A percentile compares a stretch with the other conserved stretches of the same genome.
phyloP scores from a whole-genome alignment of 1,139 yeast species.

The Debaryomycetaceae sp. region DNA sequence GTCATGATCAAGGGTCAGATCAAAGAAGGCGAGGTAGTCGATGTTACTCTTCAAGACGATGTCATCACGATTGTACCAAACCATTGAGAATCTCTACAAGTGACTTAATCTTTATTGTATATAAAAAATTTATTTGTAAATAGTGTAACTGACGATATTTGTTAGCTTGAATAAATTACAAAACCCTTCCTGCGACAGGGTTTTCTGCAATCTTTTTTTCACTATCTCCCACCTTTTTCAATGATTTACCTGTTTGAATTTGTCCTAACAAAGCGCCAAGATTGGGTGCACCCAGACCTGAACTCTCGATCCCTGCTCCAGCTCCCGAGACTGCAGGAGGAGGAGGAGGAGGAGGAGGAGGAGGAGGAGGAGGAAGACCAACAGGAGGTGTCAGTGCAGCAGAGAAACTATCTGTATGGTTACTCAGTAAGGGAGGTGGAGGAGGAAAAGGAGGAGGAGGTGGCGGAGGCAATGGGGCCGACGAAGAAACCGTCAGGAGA shows the following conservation, averaged over 20 bases:
- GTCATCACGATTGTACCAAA: conserved; percentile 44
- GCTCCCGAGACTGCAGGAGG: conserved; percentile 19
- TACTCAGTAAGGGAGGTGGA: conserved; percentile 7
- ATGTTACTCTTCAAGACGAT: conserved; percentile 24
- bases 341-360: conserved; percentile 24
- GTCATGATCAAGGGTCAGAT: conserved; percentile 76
- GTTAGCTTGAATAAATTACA: conserved; percentile 15
- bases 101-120: background rate
- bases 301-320: conserved; percentile 10
- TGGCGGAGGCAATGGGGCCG: conserved; percentile 15
- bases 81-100: conserved; percentile 27
- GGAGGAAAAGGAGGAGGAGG: conserved; percentile 16
- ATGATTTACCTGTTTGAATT: conserved; percentile 49
- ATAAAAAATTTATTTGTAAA: background rate
- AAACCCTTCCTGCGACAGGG: conserved; percentile 49
- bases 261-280: conserved; percentile 52
- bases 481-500: conserved; percentile 10
- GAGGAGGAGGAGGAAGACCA: conserved; percentile 21
- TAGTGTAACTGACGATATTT: background rate
- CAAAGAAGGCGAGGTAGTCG: conserved; percentile 63
- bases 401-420: background rate
- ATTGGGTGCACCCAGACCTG: conserved; percentile 25
- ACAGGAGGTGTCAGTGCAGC: conserved; percentile 24
- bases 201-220: conserved; percentile 44
- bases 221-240: conserved; percentile 46